Base-by-base conservation (phyloP, 2,329 filamentous ascomycete genomes). In the Beauveria australis region DNA sequence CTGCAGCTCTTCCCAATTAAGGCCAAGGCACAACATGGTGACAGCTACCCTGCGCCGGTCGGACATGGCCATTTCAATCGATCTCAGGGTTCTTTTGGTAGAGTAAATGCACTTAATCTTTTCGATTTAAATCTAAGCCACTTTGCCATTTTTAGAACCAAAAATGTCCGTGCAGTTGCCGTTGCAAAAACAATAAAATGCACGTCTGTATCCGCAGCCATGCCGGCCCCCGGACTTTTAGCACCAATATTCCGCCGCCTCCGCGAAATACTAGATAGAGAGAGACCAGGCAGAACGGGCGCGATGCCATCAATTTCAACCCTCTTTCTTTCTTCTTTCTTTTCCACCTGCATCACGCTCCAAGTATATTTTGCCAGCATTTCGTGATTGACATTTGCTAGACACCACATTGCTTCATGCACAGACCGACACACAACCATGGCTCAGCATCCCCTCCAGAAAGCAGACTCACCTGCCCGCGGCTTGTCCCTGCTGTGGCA, bases 401-500 rank as follows among this genome's bases (percentile, higher is more conserved):
- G 26, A n/a, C 19, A 46, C 9, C 24, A 16, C 24, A 40, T 52
- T 16, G 18, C 14, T 14, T 19, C 1, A 24, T 33, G 41, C 19
- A n/a, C 5, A 26, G 19, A 16, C 5, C 28, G 26, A 14, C 33
- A 14, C 33, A 49, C 2, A 5, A 22, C 63, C 44, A 80, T 80
- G 77, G 67, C 74, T 46, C 67, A 64, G 56, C 87, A 91, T 74
- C 83, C 81, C 48, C 78, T 89, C 5, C 88, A 91, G 72, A 79
- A 86, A 44, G 74, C 90, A 22, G 69, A 79, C 3, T 86, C 88
- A 62, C 89, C 89, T 1, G 87, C 86, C 1, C 81, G 81, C 62
- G 80, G 80, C 46, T 66, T 83, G 61, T 91, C 88, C 2, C 80
- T 87, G 24, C 62, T 83, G 10, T 71, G 90, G 47, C 89, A 92